Base-by-base conservation (phyloP, 805 yeast species). In the Priceomyces castillae region DNA sequence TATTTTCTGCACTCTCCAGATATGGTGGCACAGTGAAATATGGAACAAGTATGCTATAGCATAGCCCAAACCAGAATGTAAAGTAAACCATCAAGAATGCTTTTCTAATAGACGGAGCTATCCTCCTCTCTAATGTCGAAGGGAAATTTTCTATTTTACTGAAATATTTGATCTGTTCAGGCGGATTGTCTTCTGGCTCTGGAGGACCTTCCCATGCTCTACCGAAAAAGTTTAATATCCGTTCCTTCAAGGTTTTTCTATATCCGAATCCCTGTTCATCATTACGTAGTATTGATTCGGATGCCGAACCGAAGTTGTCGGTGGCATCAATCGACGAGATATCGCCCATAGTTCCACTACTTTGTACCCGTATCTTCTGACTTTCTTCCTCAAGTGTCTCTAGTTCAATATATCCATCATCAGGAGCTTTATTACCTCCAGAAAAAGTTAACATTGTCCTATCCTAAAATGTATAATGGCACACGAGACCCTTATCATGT, bases 191-290 rank as follows among this genome's bases (percentile, higher is more conserved):
- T 15, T 47, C 45, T 1, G 79, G 73, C 2, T 52, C 49, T 1
- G 47, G 52, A 0, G 89, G 88, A 1, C 90, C 88, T n/a, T 62
- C 42, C 83, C 86, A 78, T 1, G 78, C 18, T 16, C 50, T 54
- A n/a, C 51, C 45, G 15, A 71, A 43, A 31, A 71, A 54, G 25
- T 4, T 3, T 5, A 11, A 6, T 25, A 35, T 16, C 22, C 42
- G 26, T 34, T 46, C 25, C 14, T 9, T 3, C 37, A 16, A 16
- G 11, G 12, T 10, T 7, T 33, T 9, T 33, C 36, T 33, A 10
- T 6, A 10, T 12, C 20, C 11, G 23, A 33, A 14, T 12, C 5
- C 28, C 20, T 19, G 16, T 33, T 14, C 36, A 6, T 14, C 23
- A 9, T 22, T 9, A 9, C 9, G 9, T 5, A 33, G 36, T 12